Conservation (phyloP, 2,329 filamentous ascomycete species). For the Epichloe baconii region DNA sequence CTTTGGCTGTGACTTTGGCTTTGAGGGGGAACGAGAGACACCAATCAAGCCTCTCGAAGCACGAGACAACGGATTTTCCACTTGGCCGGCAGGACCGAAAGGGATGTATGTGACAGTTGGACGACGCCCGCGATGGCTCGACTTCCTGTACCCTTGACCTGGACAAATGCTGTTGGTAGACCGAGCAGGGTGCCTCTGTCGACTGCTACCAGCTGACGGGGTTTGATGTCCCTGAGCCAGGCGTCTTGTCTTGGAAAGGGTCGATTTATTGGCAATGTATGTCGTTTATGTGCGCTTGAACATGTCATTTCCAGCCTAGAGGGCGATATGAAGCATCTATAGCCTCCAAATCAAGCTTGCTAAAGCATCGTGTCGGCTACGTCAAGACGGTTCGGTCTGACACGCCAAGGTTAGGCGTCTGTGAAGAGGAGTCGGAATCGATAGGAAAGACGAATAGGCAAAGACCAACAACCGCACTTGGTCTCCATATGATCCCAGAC, state of each 20-base stretch:
- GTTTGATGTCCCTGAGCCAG: not conserved
- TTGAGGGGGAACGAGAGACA: not conserved
- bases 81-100: constrained; percentile 3
- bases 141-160: constrained; percentile 4
- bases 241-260: not conserved
- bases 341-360: constrained; percentile 14
- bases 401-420: not conserved
- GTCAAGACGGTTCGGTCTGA: constrained; percentile 14
- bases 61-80: constrained; percentile 6
- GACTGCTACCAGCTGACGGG: constrained; percentile 1
- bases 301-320: constrained; percentile 1
- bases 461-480: constrained; percentile 3
- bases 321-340: constrained; percentile 13
- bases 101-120: constrained; percentile 8
- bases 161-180: constrained; percentile 4
- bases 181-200: not conserved
- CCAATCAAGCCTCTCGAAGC: constrained; percentile 4
- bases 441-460: not conserved
- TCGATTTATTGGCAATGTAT: not conserved
- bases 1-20: no score
- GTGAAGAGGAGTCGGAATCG: not conserved
- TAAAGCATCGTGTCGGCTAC: constrained; percentile 11
- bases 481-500: constrained; percentile 6
- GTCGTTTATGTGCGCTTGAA: not conserved
- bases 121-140: constrained; percentile 4